Evolutionary conservation across 2,329 filamentous ascomycete genomes (phyloP), one percentile per base, ranked within the genome.

Genomic region (Waltergamsia citrina): DNA sequence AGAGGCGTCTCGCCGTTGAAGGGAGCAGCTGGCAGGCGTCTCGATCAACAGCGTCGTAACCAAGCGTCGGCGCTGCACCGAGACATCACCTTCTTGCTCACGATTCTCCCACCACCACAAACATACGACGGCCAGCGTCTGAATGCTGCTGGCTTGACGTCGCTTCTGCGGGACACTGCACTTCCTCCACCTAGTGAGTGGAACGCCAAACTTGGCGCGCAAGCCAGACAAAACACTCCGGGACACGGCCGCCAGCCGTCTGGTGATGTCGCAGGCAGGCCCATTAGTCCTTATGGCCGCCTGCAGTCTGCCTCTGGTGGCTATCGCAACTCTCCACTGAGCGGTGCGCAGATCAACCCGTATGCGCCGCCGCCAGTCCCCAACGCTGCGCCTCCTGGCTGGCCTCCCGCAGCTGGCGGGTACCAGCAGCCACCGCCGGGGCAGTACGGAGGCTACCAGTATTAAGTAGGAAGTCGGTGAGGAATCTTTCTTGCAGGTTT

Each of bases 1-100:
- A 78, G 93, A 29, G 88, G 82, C n/a, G 87, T 85, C 37, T 96
- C 90, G 5, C 92, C 93, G 0, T 69, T 96, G 24, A 98, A 96
- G 54, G 86, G 86, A 11, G 85, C 85, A 2, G 86, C 90, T 24
- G 85, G 86, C 18, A 80, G 88, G 36, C 80, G 88, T 23, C 68
- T 93, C 16, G 85, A 92, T 48, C 83, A 92, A 51, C 79, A 85
- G 51, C 71, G 76, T 33, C 68, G 78, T 5, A 76, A 71, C 45
- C 73, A 73, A 43, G 63, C 65, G 10, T 71, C 81, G 3, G 78
- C 84, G 1, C 69, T 95, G 24, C 85, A 90, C 19, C 76, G 84
- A 26, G 72, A 77, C 40, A 70, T 78, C 27, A 74, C 67, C 1
- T 78, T 77, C 43, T 49, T 78, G 12, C 64, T 93, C 9, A 77